Evolutionary conservation across 345 rosid genomes (phyloP).

Genomic region (Linum trigynum): DNA sequence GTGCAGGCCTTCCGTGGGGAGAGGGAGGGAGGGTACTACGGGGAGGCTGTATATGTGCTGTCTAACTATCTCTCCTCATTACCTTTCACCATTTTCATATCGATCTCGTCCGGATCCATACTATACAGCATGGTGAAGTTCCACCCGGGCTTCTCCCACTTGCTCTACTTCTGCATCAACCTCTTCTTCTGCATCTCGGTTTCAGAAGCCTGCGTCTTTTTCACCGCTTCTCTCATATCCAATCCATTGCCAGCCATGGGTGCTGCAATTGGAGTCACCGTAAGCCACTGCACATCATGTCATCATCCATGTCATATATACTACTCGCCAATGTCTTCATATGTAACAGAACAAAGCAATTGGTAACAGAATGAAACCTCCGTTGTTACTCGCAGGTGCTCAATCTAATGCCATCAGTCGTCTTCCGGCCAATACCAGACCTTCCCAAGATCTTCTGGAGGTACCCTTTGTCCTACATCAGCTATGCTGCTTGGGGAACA

Average conservation of each 20-base stretch:
- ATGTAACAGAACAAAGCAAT: neutral
- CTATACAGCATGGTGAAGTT: slow-evolving; percentile 28
- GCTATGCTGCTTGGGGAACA: slow-evolving; percentile 32
- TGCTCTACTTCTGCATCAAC: slow-evolving; percentile 22
- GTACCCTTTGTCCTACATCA: slow-evolving; percentile 33
- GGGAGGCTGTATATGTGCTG: slow-evolving; percentile 25
- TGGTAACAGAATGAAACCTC: neutral
- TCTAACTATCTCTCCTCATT: slow-evolving; percentile 27
- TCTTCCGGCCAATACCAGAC: slow-evolving; percentile 9
- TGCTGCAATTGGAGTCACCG: slow-evolving; percentile 16
- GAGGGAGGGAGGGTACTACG: slow-evolving; percentile 25
- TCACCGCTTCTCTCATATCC: slow-evolving; percentile 20
- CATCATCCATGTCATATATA: neutral
- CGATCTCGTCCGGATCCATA: slow-evolving; percentile 19
- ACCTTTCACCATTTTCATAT: slow-evolving; percentile 20
- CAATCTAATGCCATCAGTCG: slow-evolving; percentile 1
- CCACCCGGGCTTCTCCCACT: slow-evolving; percentile 28
- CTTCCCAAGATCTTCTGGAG: slow-evolving; percentile 41
- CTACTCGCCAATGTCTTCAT: neutral
- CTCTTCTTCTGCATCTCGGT: slow-evolving; percentile 24
- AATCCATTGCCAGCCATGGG: slow-evolving; percentile 31
- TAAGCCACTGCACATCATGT: too few relatives aligned
- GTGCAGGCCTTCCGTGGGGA: slow-evolving; percentile 19
- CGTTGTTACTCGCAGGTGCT: neutral
- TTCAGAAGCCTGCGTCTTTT: slow-evolving; percentile 18